These are phyloP conservation scores for Ampelomyces quisqualis DNA, from an alignment of 2,329 filamentous ascomycete species.

Conservation along the genomic window DNA sequence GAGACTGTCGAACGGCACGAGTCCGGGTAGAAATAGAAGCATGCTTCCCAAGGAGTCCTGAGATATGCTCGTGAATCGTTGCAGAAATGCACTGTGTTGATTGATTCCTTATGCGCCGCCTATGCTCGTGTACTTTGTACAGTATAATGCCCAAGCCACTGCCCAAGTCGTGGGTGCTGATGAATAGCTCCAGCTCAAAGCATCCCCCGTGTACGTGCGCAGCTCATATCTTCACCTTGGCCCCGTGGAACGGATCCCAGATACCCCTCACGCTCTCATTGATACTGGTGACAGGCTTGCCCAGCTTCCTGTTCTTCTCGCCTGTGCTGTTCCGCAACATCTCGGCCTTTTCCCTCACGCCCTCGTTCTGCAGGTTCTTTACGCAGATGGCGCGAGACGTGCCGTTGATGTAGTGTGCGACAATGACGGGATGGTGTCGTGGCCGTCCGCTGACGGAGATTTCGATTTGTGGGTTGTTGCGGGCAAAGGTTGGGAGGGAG, in stretches of 20 bases:
- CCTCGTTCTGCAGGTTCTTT: conserved; percentile 75
- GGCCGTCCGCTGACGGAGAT: conserved; percentile 88
- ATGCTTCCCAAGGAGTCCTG: too few species aligned
- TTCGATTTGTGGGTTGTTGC: conserved; percentile 82
- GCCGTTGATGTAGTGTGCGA: conserved; percentile 91
- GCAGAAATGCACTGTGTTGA: too few species aligned
- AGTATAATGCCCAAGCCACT: too few species aligned
- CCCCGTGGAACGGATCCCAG: conserved; percentile 64
- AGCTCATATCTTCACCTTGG: conserved; percentile 42
- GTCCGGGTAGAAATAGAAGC: too few species aligned
- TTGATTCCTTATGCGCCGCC: conserved; percentile 18
- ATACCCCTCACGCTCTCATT: conserved; percentile 67
- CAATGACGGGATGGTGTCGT: conserved; percentile 83
- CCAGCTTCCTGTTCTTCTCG: conserved; percentile 65
- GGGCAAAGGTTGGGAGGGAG: conserved; percentile 74
- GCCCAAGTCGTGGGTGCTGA: too few species aligned
- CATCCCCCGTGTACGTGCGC: too few species aligned
- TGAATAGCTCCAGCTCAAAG: too few species aligned
- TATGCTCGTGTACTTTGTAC: conserved; percentile 21
- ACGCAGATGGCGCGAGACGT: conserved; percentile 83
- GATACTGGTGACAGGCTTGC: conserved; percentile 60
- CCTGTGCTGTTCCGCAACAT: conserved; percentile 72
- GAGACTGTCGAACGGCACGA: too few species aligned
- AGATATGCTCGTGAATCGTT: too few species aligned
- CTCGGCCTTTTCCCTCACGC: conserved; percentile 78